A percentile compares a stretch with the other conserved stretches of the same genome.
phyloP scores from a whole-genome alignment of 75 land plant species.

The Pinus albicaulis region DNA sequence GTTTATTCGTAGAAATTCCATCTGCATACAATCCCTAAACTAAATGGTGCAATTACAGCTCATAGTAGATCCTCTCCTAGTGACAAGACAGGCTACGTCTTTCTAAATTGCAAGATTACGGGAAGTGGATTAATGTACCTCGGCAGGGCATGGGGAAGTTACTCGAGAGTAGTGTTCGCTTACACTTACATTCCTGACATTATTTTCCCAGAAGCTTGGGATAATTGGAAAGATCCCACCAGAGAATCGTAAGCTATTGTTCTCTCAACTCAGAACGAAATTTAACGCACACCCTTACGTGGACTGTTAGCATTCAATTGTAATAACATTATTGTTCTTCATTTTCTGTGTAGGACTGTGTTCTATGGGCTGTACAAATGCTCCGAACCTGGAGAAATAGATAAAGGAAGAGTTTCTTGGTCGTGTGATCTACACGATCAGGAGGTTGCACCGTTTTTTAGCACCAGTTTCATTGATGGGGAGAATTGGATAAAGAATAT shows the following conservation, averaged over 20 bases:
- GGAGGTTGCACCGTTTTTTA: constrained; percentile 30
- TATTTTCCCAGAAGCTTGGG: constrained; percentile 65
- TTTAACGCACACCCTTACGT: too few species aligned
- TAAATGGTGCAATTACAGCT: constrained; percentile 63
- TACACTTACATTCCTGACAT: constrained; percentile 44
- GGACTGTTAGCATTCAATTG: background rate
- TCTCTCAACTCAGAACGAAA: background rate
- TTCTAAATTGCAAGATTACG: constrained; percentile 46
- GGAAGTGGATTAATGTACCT: constrained; percentile 47
- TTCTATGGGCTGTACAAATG: constrained; percentile 53
- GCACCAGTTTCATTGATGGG: constrained; percentile 33
- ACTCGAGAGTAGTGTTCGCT: constrained; percentile 64
- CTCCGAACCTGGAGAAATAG: constrained; percentile 39
- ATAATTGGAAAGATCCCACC: constrained; percentile 37
- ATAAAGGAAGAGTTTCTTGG: constrained; percentile 31
- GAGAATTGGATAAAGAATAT: constrained; percentile 19
- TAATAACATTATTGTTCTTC: background rate
- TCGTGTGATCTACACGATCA: constrained; percentile 28
- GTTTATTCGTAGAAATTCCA: constrained; percentile 41
- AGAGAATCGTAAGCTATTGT: constrained; percentile 16
- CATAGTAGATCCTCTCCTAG: constrained; percentile 32
- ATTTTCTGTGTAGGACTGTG: constrained; percentile 35
- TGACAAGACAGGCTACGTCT: constrained; percentile 68
- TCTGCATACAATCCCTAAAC: constrained; percentile 45
- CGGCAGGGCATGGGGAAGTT: constrained; percentile 79